A percentile compares a stretch with the other conserved stretches of the same genome.
These are phyloP conservation scores for Teratosphaeria destructans DNA, from an alignment of 2,329 filamentous ascomycete genomes.

Conservation along the genomic window DNA sequence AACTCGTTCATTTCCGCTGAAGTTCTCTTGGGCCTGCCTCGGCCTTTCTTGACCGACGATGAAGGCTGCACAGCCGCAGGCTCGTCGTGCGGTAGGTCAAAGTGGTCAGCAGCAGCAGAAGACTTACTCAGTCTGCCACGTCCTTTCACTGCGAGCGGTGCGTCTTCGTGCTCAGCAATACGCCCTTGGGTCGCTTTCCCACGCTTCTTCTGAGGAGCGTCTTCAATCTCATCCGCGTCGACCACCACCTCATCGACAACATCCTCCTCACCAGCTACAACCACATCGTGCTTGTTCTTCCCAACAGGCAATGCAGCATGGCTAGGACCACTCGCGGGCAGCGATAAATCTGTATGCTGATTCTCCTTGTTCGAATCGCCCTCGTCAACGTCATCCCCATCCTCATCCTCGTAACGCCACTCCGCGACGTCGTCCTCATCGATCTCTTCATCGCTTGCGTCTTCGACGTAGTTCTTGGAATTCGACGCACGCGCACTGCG, in stretches of 20 bases:
- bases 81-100: background rate
- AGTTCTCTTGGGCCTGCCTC: background rate
- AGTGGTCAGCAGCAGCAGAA: background rate
- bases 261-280: conserved; percentile 11
- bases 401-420: conserved; percentile 24
- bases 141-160: background rate
- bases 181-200: background rate
- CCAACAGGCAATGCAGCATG: conserved; percentile 1
- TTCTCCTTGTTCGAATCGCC: conserved; percentile 17
- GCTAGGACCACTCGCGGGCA: conserved; percentile 20
- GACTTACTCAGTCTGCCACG: background rate
- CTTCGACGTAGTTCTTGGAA: conserved; percentile 36
- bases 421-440: background rate
- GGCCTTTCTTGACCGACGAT: background rate
- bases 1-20: background rate
- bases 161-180: background rate
- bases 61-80: background rate
- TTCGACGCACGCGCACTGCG: conserved; percentile 32
- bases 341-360: conserved; percentile 12
- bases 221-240: background rate
- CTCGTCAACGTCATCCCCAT: conserved; percentile 22
- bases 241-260: conserved; percentile 8
- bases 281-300: background rate
- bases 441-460: conserved; percentile 29
- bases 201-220: background rate